Conservation (phyloP, 2,329 filamentous ascomycete genomes). For the Talaromyces rugulosus region DNA sequence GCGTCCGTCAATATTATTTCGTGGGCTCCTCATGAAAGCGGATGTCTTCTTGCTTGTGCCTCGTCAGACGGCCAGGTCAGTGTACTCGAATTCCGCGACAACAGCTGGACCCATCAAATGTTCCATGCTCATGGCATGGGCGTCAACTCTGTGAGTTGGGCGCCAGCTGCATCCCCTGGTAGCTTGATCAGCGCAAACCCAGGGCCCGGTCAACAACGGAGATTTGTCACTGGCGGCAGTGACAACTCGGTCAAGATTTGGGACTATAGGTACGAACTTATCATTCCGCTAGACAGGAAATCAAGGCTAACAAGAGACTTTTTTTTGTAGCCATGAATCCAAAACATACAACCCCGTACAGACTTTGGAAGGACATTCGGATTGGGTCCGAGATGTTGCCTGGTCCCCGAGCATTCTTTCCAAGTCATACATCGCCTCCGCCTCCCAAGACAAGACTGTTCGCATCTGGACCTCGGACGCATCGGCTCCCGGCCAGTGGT, state of each 20-base stretch:
- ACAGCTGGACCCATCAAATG: slow-evolving; percentile 81
- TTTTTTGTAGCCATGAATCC: slow-evolving; percentile 41
- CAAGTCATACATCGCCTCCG: slow-evolving; percentile 94
- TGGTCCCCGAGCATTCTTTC: slow-evolving; percentile 94
- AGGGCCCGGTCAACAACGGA: slow-evolving; percentile 61
- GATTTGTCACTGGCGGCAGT: slow-evolving; percentile 91
- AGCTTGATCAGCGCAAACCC: slow-evolving; percentile 73
- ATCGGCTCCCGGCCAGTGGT: slow-evolving; percentile 68
- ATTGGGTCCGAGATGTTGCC: slow-evolving; percentile 97
- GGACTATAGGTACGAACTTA: slow-evolving; percentile 62
- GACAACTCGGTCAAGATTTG: slow-evolving; percentile 94
- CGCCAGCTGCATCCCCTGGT: slow-evolving; percentile 77
- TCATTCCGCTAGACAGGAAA: not conserved
- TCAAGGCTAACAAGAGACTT: slow-evolving; percentile 1
- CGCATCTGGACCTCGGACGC: slow-evolving; percentile 88
- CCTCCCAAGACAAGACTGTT: slow-evolving; percentile 94
- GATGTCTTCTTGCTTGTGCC: slow-evolving; percentile 90
- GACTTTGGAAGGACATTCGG: slow-evolving; percentile 73
- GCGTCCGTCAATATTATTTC: slow-evolving; percentile 94
- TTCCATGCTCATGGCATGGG: slow-evolving; percentile 91
- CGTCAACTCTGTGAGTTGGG: slow-evolving; percentile 95
- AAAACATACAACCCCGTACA: slow-evolving; percentile 50
- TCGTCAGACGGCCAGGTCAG: slow-evolving; percentile 90
- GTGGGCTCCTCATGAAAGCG: slow-evolving; percentile 95
- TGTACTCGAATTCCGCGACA: slow-evolving; percentile 95